Percentiles rank a stretch among this genome's conserved stretches.
Conservation (phyloP, 129 eudicot species). For the Flaveria brownii region DNA sequence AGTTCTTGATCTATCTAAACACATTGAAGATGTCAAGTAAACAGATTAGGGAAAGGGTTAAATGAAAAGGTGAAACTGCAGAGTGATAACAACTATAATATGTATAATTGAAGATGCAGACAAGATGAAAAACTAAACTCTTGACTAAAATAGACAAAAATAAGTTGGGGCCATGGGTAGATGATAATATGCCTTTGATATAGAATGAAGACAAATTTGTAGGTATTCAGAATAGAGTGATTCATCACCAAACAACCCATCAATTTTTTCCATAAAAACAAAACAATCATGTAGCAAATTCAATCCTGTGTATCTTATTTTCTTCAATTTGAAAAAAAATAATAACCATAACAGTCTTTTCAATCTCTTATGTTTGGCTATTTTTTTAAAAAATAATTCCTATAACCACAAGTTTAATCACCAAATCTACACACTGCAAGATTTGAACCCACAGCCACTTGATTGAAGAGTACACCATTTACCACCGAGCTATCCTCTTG, state of each 20-base stretch:
- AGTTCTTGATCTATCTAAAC: constrained; percentile 20
- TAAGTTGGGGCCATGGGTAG: constrained; percentile 37
- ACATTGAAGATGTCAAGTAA: constrained; percentile 21
- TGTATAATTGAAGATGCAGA: constrained; percentile 35
- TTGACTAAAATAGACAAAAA: constrained; percentile 30
- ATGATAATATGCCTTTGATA: constrained; percentile 36
- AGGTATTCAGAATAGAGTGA: constrained; percentile 32
- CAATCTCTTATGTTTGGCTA: not conserved
- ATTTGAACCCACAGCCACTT: no score
- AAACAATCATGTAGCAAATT: constrained; percentile 23
- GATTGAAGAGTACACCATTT: no score
- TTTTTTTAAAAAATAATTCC: no score
- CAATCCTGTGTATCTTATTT: constrained; percentile 9
- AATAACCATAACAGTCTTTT: not conserved
- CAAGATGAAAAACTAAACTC: constrained; percentile 37
- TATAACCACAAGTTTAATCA: no score
- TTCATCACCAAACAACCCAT: constrained; percentile 38
- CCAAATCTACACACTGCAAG: no score
- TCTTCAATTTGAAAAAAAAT: constrained; percentile 10
- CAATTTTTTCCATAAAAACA: constrained; percentile 33
- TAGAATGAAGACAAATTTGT: constrained; percentile 37
- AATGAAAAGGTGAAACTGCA: constrained; percentile 20
- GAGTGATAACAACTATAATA: constrained; percentile 27
- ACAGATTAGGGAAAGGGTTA: constrained; percentile 25
- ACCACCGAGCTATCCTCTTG: no score